Conservation (phyloP, 192 early-diverging fungal genomes). For the Coemansia sp. region DNA sequence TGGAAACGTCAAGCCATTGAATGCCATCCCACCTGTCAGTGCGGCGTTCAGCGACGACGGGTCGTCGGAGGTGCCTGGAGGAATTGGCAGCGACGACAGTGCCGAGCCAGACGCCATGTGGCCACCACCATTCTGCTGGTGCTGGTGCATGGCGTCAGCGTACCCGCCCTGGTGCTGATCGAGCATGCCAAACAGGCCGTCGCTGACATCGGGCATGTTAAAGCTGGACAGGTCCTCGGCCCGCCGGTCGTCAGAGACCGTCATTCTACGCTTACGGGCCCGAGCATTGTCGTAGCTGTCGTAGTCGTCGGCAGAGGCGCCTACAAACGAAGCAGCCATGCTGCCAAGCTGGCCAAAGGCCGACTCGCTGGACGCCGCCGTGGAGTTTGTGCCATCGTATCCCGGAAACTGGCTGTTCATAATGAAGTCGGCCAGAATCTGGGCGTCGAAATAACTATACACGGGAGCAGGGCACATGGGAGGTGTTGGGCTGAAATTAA, state of each 20-base stretch:
- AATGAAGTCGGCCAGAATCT: slow-evolving; percentile 51
- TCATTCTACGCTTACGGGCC: slow-evolving; percentile 49
- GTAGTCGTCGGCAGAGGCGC: slow-evolving; percentile 32
- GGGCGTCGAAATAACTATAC: slow-evolving; percentile 55
- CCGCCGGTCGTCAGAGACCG: slow-evolving; percentile 45
- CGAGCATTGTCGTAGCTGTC: slow-evolving; percentile 50
- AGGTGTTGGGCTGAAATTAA: not conserved
- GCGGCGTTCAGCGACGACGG: slow-evolving; percentile 18
- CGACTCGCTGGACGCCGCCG: slow-evolving; percentile 21
- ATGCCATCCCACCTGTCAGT: slow-evolving; percentile 13
- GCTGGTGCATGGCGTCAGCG: not conserved
- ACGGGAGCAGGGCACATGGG: slow-evolving; percentile 42
- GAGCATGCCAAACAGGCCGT: slow-evolving; percentile 40
- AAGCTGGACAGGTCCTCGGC: slow-evolving; percentile 16
- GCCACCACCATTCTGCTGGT: not conserved
- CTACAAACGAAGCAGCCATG: slow-evolving; percentile 22
- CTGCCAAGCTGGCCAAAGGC: slow-evolving; percentile 22
- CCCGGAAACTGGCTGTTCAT: slow-evolving; percentile 52
- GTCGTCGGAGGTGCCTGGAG: slow-evolving; percentile 23
- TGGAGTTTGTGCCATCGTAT: slow-evolving; percentile 39
- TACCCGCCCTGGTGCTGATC: slow-evolving; percentile 30
- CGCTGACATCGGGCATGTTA: slow-evolving; percentile 23
- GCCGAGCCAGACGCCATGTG: slow-evolving; percentile 2
- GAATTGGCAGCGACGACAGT: slow-evolving; percentile 27
- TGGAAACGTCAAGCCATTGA: slow-evolving; percentile 4